Percentiles rank a stretch among this genome's conserved stretches.
Conservation (phyloP, 164 flowering plant species). For the Vitis rotundifolia region DNA sequence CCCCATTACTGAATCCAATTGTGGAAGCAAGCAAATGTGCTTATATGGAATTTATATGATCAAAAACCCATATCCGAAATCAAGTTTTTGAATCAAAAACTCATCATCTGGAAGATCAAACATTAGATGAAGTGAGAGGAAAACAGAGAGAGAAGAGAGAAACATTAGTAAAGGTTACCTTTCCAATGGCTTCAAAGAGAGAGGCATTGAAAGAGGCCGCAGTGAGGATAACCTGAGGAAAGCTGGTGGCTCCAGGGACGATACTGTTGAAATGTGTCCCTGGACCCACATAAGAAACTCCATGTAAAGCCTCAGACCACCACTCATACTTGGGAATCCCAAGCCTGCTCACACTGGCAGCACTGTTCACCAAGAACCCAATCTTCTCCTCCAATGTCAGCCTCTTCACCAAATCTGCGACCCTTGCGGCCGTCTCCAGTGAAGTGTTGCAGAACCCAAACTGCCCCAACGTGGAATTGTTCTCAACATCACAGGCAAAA, state of each 20-base stretch:
- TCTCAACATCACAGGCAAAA: constrained; percentile 68
- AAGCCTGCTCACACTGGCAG: constrained; percentile 62
- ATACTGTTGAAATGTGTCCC: constrained; percentile 65
- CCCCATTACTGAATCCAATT: no score
- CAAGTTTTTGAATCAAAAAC: not conserved
- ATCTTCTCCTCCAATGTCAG: constrained; percentile 90
- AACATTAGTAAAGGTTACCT: constrained; percentile 38
- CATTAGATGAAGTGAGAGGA: not conserved
- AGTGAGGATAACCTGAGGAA: constrained; percentile 83
- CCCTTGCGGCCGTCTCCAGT: constrained; percentile 44
- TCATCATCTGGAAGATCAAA: not conserved
- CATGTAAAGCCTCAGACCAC: constrained; percentile 99
- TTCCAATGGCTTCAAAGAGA: constrained; percentile 82
- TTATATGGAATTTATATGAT: no score
- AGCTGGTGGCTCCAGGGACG: constrained; percentile 94
- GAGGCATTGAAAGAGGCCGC: constrained; percentile 83
- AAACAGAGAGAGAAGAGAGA: not conserved
- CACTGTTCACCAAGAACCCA: constrained; percentile 48
- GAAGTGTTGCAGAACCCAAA: constrained; percentile 70
- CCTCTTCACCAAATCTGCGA: constrained; percentile 69
- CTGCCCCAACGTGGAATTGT: constrained; percentile 38
- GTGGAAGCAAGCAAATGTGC: no score
- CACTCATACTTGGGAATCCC: constrained; percentile 90
- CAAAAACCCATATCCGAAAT: not conserved
- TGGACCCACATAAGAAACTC: constrained; percentile 82